Evolutionary conservation across 495 filamentous ascomycete genomes (phyloP).

Genomic region (Neurospora sp.): DNA sequence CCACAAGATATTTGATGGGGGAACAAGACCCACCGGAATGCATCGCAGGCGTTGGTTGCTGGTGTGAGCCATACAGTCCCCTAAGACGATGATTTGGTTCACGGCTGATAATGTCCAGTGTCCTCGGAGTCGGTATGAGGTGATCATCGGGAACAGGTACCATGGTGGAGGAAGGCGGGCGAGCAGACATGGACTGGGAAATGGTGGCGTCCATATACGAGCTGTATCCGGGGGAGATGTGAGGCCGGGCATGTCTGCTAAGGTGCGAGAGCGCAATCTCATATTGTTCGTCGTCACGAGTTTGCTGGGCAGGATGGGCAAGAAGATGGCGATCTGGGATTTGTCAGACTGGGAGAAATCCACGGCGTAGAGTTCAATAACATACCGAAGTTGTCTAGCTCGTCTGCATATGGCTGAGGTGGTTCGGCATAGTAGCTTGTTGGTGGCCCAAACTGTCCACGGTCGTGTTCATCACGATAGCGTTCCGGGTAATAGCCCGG

Average conservation of each 20-base stretch:
- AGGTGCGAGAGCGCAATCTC: not conserved
- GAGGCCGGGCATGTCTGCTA: not conserved
- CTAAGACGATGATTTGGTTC: not conserved
- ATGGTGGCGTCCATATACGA: not conserved
- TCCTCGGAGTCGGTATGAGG: not conserved
- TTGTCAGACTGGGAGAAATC: not conserved
- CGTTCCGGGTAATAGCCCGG: not conserved
- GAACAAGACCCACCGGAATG: not conserved
- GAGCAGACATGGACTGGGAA: not conserved
- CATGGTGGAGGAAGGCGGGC: not conserved
- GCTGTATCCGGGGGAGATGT: not conserved
- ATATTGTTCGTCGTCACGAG: not conserved
- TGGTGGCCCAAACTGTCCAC: not conserved
- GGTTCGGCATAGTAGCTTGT: not conserved
- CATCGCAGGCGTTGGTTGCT: not conserved
- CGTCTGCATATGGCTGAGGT: constrained; percentile 2
- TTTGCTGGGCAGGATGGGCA: not conserved
- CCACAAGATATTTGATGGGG: not conserved
- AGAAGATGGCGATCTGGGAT: constrained; percentile 12
- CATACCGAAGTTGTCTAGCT: constrained; percentile 28
- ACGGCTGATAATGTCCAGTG: not conserved
- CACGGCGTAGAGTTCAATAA: not conserved
- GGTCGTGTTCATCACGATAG: not conserved
- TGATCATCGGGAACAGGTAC: not conserved
- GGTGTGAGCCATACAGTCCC: not conserved